Evolutionary conservation across 345 rosid species (phyloP).

Genomic region (Microcos paniculata): DNA sequence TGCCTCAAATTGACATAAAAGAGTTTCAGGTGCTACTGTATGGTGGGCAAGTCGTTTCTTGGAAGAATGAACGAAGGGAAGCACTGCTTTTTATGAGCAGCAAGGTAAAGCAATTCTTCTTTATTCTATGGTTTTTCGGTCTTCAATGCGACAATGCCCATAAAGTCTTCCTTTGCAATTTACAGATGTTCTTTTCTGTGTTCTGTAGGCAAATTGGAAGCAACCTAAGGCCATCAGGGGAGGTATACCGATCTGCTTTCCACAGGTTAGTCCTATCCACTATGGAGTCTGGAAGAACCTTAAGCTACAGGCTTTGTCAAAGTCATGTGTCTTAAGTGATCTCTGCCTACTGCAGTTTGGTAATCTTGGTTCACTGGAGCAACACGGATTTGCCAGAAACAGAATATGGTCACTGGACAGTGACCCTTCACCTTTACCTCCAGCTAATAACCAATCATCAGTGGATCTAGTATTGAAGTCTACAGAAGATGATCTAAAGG

Average conservation of each 20-base stretch:
- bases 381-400: constrained; percentile 86
- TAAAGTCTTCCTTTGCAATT: not conserved
- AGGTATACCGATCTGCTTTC: constrained; percentile 88
- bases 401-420: constrained; percentile 72
- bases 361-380: constrained; percentile 73
- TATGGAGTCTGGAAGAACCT: constrained; percentile 12
- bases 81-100: constrained; percentile 81
- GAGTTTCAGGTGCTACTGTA: constrained; percentile 76
- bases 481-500: constrained; percentile 73
- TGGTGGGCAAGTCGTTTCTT: constrained; percentile 93
- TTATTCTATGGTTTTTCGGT: not conserved
- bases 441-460: constrained; percentile 61
- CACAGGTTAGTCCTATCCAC: constrained; percentile 60
- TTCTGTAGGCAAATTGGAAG: constrained; percentile 62
- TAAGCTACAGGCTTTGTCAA: not conserved
- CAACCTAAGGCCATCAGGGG: constrained; percentile 78
- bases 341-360: constrained; percentile 59
- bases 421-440: constrained; percentile 86
- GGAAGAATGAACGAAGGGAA: constrained; percentile 90
- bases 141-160: not conserved
- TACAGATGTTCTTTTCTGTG: not conserved
- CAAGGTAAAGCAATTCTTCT: constrained; percentile 48
- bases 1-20: constrained; percentile 11
- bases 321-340: constrained; percentile 13
- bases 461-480: constrained; percentile 81